These are phyloP conservation scores for Antitrichia curtipendula DNA, from an alignment of 225 moss, liverwort and hornwort genomes.

Conservation along the genomic window DNA sequence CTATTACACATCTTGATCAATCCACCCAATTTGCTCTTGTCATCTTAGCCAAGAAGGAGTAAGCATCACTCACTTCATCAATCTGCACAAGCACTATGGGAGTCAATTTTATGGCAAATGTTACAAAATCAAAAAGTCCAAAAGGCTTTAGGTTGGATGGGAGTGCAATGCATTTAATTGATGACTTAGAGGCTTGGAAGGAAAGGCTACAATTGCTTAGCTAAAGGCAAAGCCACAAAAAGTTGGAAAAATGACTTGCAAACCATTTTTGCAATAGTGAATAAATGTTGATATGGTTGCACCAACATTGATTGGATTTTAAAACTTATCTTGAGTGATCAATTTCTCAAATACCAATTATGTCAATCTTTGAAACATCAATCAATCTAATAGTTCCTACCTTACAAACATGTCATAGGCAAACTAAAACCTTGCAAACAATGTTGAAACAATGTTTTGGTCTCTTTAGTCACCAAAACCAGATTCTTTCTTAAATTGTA, in stretches of 20 bases:
- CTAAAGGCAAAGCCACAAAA: neutral
- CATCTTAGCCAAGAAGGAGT: constrained; percentile 33
- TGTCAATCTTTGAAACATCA: neutral
- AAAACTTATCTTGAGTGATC: neutral
- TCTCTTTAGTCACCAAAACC: too few species aligned
- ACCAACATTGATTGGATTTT: neutral
- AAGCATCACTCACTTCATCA: constrained; percentile 42
- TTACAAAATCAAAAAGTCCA: neutral
- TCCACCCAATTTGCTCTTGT: constrained; percentile 37
- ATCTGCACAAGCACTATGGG: constrained; percentile 12
- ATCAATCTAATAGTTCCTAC: neutral
- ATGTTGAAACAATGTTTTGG: neutral
- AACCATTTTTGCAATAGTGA: neutral
- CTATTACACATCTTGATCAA: neutral
- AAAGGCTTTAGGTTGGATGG: neutral
- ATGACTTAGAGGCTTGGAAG: too few species aligned
- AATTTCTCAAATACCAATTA: neutral
- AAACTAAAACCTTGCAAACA: neutral
- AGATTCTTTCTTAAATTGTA: too few species aligned
- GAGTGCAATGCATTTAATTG: too few species aligned
- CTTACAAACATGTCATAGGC: neutral
- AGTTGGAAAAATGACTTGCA: too few species aligned
- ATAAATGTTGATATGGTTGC: neutral
- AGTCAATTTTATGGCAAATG: neutral
- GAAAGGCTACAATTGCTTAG: neutral